Conservation (phyloP, 306 rosid genomes). For the Prunus salicina region DNA sequence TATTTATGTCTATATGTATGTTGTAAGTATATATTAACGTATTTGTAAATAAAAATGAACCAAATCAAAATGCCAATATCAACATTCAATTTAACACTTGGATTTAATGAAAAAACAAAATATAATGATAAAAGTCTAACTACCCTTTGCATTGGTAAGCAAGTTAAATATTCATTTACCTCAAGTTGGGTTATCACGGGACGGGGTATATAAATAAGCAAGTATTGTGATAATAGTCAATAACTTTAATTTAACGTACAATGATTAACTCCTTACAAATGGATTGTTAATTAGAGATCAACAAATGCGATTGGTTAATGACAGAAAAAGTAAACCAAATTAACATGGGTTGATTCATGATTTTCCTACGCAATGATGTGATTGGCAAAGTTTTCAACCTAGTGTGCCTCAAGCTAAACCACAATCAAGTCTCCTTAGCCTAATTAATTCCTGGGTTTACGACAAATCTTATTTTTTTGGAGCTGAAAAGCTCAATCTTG, state of each 20-base stretch:
- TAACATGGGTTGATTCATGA: constrained; percentile 1
- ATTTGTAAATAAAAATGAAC: no score
- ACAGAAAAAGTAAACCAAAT: constrained; percentile 2
- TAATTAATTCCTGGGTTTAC: not conserved
- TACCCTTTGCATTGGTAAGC: constrained; percentile 13
- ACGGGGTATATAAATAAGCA: not conserved
- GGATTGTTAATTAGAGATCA: no score
- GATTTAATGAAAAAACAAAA: no score
- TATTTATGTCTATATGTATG: no score
- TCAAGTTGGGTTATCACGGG: not conserved
- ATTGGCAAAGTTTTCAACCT: constrained; percentile 2
- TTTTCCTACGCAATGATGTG: constrained; percentile 4
- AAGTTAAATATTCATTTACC: constrained; percentile 16
- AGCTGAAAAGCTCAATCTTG: not conserved
- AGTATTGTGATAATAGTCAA: not conserved
- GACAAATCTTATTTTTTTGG: not conserved
- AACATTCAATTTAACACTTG: no score
- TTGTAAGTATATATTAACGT: no score
- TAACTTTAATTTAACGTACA: not conserved
- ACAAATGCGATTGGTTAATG: no score
- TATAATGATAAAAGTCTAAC: no score
- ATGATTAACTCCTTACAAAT: no score
- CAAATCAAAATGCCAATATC: no score
- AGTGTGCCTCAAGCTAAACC: constrained; percentile 8
- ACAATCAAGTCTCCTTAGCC: not conserved